Base-by-base conservation (phyloP, 2,329 filamentous ascomycete genomes). In the Aspergillus pseudoviridinutans region DNA sequence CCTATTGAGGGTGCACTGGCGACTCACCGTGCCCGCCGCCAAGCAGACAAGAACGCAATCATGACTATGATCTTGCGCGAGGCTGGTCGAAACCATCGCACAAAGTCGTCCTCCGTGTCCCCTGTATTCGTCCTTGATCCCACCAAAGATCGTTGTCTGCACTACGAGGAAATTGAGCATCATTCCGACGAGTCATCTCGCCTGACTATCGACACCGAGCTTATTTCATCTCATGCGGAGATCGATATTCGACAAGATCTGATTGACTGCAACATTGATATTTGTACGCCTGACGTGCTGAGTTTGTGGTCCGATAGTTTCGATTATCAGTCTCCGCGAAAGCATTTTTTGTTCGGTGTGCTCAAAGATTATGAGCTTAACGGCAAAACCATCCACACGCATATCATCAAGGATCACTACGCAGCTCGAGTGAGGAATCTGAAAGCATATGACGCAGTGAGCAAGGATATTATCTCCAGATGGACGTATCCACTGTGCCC, bases 281-380 rank as follows among this genome's bases (percentile, higher is more conserved):
- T 99, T 62, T 97, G 93, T 76, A 97, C 94, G 1, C 92, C 93
- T 0, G 94, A 97, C 70, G 92, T 97, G 8, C 83, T 97, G 47
- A 92, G 92, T 7, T 78, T 97, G 57, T 99, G 94, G 91, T 94
- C 92, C 8, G 94, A 99, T 76, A 96, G 92, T 70, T 99, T 97
- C 68, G 93, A 99, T 73, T 97, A 96, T 73, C 92, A 97, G 72
- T 83, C 92, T 7, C 91, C 93, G 1, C 85, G 92, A 55, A 88
- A 88, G 67, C 91, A 96, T 68, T 97, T 96, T 67, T 77, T 99
- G 38, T 90, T 92, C 71, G 92, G 92, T 58, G 92, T 97, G 1
- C 79, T 99, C 54, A 97, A 97, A 77, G 94, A 99, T 72, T 96
- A 91, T 79, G 94, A 99, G 71, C 80, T 97, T 56, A 97, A 97